These are phyloP conservation scores for Aurantiochytrium sp. DNA, from an alignment of 108 stramenopile species.

Conservation along the genomic window DNA sequence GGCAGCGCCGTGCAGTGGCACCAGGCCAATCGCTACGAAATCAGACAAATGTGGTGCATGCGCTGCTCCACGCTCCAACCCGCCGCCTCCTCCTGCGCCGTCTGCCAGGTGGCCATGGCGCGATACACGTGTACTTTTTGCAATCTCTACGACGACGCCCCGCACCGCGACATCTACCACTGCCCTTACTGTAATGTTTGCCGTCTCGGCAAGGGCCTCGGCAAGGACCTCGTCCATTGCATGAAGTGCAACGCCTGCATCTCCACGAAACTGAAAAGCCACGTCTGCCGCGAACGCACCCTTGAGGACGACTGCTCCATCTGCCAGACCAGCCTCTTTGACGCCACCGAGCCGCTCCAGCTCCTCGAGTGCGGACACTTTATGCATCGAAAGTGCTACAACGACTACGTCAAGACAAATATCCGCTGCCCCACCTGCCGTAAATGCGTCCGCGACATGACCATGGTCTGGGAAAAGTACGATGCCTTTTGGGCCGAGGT, in stretches of 20 bases:
- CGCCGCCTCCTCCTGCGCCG: neutral
- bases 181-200: slow-evolving; percentile 94
- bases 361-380: slow-evolving; percentile 86
- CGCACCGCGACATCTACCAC: slow-evolving; percentile 66
- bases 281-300: slow-evolving; percentile 83
- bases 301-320: slow-evolving; percentile 87
- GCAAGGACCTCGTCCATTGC: slow-evolving; percentile 90
- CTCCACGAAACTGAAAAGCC: slow-evolving; percentile 49
- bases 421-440: slow-evolving; percentile 48
- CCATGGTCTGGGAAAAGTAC: slow-evolving; percentile 17
- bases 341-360: slow-evolving; percentile 75
- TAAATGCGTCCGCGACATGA: slow-evolving; percentile 51
- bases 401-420: slow-evolving; percentile 39
- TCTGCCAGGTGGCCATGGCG: neutral
- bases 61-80: slow-evolving; percentile 42
- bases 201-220: slow-evolving; percentile 78
- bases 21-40: slow-evolving; percentile 32
- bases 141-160: neutral
- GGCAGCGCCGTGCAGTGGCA: neutral
- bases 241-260: slow-evolving; percentile 97
- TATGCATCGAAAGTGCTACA: slow-evolving; percentile 86
- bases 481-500: neutral
- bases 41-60: slow-evolving; percentile 48
- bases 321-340: slow-evolving; percentile 79
- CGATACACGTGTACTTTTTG: neutral